A percentile compares a stretch with the other conserved stretches of the same genome.
These are phyloP conservation scores for Henningerozyma blattae DNA, from an alignment of 805 yeast species.

Conservation along the genomic window DNA sequence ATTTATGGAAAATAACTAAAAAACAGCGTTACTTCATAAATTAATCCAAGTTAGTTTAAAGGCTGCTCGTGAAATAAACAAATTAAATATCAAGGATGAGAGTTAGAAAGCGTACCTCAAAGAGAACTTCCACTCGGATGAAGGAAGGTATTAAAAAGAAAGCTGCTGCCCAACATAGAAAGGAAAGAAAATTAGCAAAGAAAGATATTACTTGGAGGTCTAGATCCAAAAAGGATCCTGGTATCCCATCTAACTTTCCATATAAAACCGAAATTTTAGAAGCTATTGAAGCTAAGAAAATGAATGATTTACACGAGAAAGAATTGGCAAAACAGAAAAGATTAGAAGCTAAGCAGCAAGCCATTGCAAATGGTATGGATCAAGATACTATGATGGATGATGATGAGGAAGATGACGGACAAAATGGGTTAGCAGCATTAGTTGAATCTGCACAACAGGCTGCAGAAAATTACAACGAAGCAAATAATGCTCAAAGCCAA, in stretches of 20 bases:
- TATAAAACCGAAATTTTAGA: conserved; percentile 73
- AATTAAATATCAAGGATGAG: too few species aligned
- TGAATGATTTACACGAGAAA: conserved; percentile 43
- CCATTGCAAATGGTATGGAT: conserved; percentile 25
- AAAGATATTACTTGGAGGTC: conserved; percentile 93
- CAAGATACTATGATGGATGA: conserved; percentile 26
- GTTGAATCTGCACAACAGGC: conserved; percentile 85
- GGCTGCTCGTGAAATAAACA: too few species aligned
- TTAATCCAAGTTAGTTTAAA: too few species aligned
- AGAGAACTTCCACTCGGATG: conserved; percentile 85
- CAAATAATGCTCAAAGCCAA: conserved; percentile 32
- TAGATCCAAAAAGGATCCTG: conserved; percentile 73
- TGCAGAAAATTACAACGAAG: conserved; percentile 51
- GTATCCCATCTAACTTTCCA: conserved; percentile 91
- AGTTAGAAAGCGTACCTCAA: conserved; percentile 58
- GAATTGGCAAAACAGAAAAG: conserved; percentile 38
- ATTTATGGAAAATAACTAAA: too few species aligned
- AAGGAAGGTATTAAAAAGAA: conserved; percentile 95
- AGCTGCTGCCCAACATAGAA: conserved; percentile 83
- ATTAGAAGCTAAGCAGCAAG: conserved; percentile 28
- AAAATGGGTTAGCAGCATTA: conserved; percentile 65
- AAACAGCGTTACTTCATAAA: too few species aligned
- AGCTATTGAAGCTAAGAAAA: conserved; percentile 56
- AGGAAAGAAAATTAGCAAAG: conserved; percentile 70
- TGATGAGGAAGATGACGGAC: conserved; percentile 30